phyloP scores from a whole-genome alignment of 352 stramenopile genomes.

The Blastocystis hominis region DNA sequence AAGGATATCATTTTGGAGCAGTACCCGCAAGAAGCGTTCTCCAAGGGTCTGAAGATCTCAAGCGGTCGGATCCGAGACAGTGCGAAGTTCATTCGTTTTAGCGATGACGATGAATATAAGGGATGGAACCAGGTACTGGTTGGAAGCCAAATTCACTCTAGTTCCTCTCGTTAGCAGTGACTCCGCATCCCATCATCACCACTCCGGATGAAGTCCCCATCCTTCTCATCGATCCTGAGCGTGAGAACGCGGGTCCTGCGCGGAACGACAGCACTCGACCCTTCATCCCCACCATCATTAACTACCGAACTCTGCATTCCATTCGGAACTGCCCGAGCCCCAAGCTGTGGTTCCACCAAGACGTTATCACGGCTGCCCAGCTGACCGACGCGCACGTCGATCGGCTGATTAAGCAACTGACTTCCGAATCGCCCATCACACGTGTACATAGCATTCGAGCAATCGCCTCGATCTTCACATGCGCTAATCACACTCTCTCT shows the following conservation, averaged over 20 bases:
- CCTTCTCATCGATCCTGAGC: not conserved
- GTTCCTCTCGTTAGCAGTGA: not conserved
- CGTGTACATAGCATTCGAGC: not conserved
- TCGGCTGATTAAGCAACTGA: not conserved
- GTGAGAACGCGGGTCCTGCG: not conserved
- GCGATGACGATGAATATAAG: not conserved
- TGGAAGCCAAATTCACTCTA: not conserved
- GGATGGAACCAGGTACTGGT: not conserved
- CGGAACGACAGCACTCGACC: not conserved
- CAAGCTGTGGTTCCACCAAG: slow-evolving; percentile 7
- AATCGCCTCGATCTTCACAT: not conserved
- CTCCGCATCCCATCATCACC: not conserved
- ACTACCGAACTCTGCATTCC: not conserved
- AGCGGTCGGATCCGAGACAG: not conserved
- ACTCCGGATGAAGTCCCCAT: not conserved
- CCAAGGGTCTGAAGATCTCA: not conserved
- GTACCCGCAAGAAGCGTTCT: not conserved
- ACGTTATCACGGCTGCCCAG: not conserved
- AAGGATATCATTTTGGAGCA: slow-evolving; percentile 9
- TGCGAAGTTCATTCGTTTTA: not conserved
- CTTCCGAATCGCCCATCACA: not conserved
- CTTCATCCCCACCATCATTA: not conserved
- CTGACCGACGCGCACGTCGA: not conserved
- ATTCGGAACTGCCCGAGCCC: not conserved
- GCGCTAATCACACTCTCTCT: not conserved